Evolutionary conservation across 306 rosid species (phyloP), one percentile per base, ranked within the genome.

Genomic region (Dicorynia guianensis): DNA sequence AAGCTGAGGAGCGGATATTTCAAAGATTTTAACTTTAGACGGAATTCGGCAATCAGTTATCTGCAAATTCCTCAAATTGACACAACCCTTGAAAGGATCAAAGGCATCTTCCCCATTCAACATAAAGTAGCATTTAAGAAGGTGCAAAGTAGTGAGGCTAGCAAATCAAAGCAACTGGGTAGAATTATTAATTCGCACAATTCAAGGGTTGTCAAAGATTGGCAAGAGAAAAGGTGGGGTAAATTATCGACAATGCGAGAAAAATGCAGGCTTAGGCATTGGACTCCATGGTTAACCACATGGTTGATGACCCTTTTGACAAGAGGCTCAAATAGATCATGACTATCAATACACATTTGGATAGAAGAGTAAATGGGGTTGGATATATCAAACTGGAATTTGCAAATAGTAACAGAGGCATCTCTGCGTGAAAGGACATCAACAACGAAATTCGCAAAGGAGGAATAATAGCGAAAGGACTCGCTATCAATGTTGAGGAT

Each of bases 41-140:
- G 79, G 79, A 63, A 74, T 63, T 8, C 79, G 50, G 53, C 79
- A 64, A 64, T 75, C 55, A 66, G 34, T 25, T 20, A 75, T 42
- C 14, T 42, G 5, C 10, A 74, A 50, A 50, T 38, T 25, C 9
- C 25, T 35, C 63, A 74, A 25, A 39, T 8, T 8, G 39, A 50
- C 20, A 42, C 71, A 75, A 40, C 7, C 60, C 20, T 7, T 14
- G 30, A 75, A 64, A 20, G 79, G 72, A 33, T 64, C 72, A 8
- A 64, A 40, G 43, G 30, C 6, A 4, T 36, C 35, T n/a, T 50
- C 35, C 3, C 19, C 54, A 14, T 63, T 18, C 18, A 64, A 47
- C 5, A 62, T 7, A 30, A 63, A 75, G 18, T 63, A 63, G 38
- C 79, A 75, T 2, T 53, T 52, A 33, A 39, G 34, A 42, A 75